Evolutionary conservation across 495 filamentous ascomycete genomes (phyloP).

Genomic region (Lasiosphaeriaceae sp.): DNA sequence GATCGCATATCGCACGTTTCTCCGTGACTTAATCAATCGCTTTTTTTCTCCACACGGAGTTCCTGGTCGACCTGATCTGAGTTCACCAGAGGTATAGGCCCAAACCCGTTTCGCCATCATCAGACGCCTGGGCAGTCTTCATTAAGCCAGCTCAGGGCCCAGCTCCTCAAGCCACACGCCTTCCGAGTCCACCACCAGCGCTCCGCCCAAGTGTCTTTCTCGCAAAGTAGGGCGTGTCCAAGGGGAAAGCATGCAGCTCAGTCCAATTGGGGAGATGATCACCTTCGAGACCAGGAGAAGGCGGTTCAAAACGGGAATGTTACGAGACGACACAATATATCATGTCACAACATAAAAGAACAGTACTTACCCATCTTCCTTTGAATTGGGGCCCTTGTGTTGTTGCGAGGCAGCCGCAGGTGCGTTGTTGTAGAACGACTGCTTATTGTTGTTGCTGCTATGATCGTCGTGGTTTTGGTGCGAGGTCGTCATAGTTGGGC

Average conservation of each 20-base stretch:
- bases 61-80: background rate
- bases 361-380: conserved; percentile 96
- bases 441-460: conserved; percentile 2
- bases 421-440: conserved; percentile 22
- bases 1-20: conserved; percentile 4
- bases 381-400: conserved; percentile 63
- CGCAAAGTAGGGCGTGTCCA: background rate
- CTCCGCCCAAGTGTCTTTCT: conserved; percentile 2
- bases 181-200: conserved; percentile 8
- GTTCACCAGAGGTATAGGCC: background rate
- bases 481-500: conserved; percentile 29
- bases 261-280: background rate
- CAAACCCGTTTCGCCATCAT: conserved; percentile 6
- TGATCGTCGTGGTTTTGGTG: conserved; percentile 31
- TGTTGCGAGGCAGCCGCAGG: conserved; percentile 18
- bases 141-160: conserved; percentile 10
- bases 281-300: background rate
- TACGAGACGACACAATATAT: conserved; percentile 5
- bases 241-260: background rate
- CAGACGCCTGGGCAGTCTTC: conserved; percentile 3
- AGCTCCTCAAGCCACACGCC: conserved; percentile 6
- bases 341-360: conserved; percentile 22
- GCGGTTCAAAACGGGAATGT: background rate
- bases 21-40: conserved; percentile 7
- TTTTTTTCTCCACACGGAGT: conserved; percentile 4